Conservation (phyloP, 106 monocot genomes). For the Dendrobium officinale region DNA sequence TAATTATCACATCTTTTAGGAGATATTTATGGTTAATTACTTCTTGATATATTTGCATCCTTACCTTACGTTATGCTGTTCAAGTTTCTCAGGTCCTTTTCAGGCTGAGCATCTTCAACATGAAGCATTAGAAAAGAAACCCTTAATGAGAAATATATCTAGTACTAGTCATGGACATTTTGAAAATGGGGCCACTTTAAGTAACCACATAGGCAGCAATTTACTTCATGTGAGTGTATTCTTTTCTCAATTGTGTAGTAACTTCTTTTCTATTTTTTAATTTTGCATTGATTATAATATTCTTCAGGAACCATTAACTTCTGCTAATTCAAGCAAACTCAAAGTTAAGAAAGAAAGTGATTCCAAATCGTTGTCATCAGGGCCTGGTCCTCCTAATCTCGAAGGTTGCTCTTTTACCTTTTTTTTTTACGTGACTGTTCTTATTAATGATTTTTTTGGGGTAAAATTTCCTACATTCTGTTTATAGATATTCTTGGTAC, state of each 20-base stretch:
- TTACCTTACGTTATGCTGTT: slow-evolving; percentile 40
- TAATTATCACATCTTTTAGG: neutral
- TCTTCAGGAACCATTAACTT: slow-evolving; percentile 33
- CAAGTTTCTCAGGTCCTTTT: slow-evolving; percentile 84
- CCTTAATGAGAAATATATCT: slow-evolving; percentile 31
- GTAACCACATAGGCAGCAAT: slow-evolving; percentile 29
- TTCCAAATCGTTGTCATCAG: slow-evolving; percentile 30
- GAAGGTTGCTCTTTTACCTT: slow-evolving; percentile 44
- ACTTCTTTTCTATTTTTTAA: slow-evolving; percentile 4
- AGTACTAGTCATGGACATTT: slow-evolving; percentile 20
- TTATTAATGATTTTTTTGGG: neutral
- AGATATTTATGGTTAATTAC: neutral
- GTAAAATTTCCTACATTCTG: neutral
- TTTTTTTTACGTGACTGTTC: neutral
- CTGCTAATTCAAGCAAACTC: slow-evolving; percentile 49
- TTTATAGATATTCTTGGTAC: slow-evolving; percentile 36
- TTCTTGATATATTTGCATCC: slow-evolving; percentile 11
- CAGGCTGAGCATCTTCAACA: slow-evolving; percentile 29
- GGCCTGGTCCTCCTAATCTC: slow-evolving; percentile 32
- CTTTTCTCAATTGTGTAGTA: neutral
- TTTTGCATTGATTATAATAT: slow-evolving; percentile 6
- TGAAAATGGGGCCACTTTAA: slow-evolving; percentile 12
- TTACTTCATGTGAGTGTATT: slow-evolving; percentile 38
- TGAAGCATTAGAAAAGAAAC: slow-evolving; percentile 42
- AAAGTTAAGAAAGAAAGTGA: slow-evolving; percentile 70